Conservation (phyloP, 371 early-diverging fungal species). For the Conidiobolus coronatus region DNA sequence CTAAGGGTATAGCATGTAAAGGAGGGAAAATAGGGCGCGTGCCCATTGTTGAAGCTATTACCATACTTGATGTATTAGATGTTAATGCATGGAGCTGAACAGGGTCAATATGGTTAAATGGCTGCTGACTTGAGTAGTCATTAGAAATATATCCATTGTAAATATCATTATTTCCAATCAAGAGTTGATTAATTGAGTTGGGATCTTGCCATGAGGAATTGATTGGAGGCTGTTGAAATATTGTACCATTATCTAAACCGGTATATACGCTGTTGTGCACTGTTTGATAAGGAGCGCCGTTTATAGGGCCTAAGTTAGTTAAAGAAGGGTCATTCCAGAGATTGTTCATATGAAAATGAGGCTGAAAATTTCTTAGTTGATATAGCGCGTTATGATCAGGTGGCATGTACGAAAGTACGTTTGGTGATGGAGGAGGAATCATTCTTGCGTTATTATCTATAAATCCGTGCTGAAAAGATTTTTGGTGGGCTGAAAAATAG, state of each 20-base stretch:
- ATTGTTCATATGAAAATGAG: neutral
- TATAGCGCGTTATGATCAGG: neutral
- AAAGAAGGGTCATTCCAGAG: neutral
- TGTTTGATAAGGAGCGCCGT: neutral
- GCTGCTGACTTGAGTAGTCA: neutral
- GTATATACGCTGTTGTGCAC: neutral
- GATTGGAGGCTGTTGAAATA: neutral
- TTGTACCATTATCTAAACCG: neutral
- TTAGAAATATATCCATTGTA: neutral
- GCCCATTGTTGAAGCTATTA: neutral
- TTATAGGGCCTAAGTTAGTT: neutral
- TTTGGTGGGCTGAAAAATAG: too few species aligned
- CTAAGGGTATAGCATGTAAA: constrained; percentile 1
- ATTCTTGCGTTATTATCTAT: constrained; percentile 8
- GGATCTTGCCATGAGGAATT: too few species aligned
- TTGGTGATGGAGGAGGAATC: constrained; percentile 19
- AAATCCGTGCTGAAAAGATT: neutral
- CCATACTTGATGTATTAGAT: neutral
- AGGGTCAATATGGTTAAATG: neutral
- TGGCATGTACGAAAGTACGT: constrained; percentile 16
- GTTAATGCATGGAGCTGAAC: neutral
- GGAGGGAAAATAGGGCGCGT: neutral
- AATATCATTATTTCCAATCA: neutral
- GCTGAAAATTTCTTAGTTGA: neutral
- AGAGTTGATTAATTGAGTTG: too few species aligned